These are phyloP conservation scores for Backusella parvicylindrica DNA, from an alignment of 192 early-diverging fungal species.

Conservation along the genomic window DNA sequence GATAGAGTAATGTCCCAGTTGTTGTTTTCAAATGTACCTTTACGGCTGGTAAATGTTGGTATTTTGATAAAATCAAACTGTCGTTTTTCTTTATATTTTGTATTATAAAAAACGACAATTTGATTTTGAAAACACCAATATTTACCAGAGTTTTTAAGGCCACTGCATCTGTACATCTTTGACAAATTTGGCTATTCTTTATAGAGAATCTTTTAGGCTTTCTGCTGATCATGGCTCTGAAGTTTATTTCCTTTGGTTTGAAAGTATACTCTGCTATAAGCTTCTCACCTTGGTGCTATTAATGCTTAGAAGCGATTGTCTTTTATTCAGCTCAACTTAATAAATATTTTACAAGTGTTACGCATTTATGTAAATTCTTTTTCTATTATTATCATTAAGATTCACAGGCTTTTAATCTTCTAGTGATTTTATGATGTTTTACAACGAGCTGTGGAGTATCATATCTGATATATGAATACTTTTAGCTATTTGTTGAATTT, in stretches of 20 bases:
- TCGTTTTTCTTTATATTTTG: no score
- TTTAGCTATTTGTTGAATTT: slow-evolving; percentile 1
- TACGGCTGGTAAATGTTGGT: not conserved
- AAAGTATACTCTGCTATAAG: not conserved
- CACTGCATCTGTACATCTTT: slow-evolving; percentile 1
- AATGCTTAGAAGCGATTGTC: slow-evolving; percentile 1
- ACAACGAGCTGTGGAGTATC: not conserved
- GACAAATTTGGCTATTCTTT: slow-evolving; percentile 4
- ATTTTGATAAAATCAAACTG: no score
- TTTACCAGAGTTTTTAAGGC: not conserved
- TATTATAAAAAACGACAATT: no score
- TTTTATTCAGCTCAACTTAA: slow-evolving; percentile 3
- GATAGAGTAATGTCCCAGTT: not conserved
- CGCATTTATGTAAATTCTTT: not conserved
- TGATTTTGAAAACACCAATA: no score
- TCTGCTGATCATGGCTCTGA: slow-evolving; percentile 2
- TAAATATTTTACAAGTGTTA: slow-evolving; percentile 5
- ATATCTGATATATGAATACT: slow-evolving; percentile 2
- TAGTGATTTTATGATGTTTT: slow-evolving; percentile 6
- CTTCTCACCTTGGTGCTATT: not conserved
- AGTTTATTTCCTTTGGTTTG: not conserved
- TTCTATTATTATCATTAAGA: slow-evolving; percentile 2
- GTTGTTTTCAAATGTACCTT: slow-evolving; percentile 2
- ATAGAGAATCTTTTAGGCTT: slow-evolving; percentile 3
- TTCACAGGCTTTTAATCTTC: slow-evolving; percentile 10